Conservation (phyloP, 306 rosid genomes). For the Cajanus cajan region DNA sequence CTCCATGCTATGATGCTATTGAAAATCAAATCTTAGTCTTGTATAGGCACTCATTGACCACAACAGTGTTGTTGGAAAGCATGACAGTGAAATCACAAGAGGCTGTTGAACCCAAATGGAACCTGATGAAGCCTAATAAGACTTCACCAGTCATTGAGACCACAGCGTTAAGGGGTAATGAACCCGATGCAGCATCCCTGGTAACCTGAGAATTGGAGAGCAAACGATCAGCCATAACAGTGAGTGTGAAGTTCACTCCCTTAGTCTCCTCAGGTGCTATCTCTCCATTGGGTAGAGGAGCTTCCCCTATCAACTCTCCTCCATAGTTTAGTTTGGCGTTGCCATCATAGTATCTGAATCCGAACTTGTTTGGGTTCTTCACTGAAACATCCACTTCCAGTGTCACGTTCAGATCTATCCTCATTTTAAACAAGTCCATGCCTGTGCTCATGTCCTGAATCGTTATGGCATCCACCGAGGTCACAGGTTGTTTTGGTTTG, state of each 20-base stretch:
- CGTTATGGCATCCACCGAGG: constrained; percentile 22
- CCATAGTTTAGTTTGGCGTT: constrained; percentile 52
- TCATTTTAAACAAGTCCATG: constrained; percentile 2
- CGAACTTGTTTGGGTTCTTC: constrained; percentile 52
- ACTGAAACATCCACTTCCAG: constrained; percentile 41
- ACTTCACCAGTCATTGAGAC: constrained; percentile 45
- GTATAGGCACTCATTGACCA: constrained; percentile 37
- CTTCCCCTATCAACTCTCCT: constrained; percentile 60
- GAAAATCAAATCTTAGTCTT: constrained; percentile 29
- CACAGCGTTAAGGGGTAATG: constrained; percentile 45
- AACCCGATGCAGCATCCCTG: constrained; percentile 40
- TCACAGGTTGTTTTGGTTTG: constrained; percentile 46
- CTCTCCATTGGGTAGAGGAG: constrained; percentile 35
- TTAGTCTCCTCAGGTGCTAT: constrained; percentile 35
- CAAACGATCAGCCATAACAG: constrained; percentile 57
- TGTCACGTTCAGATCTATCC: constrained; percentile 47
- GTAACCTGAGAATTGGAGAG: constrained; percentile 24
- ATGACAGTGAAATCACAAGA: constrained; percentile 56
- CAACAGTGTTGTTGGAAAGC: constrained; percentile 11
- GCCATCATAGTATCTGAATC: constrained; percentile 44
- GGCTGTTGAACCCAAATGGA: constrained; percentile 36
- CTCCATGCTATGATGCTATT: neutral
- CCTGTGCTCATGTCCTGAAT: constrained; percentile 33
- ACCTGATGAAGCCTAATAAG: constrained; percentile 44
- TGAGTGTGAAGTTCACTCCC: constrained; percentile 45